Evolutionary conservation across 2,329 filamentous ascomycete species (phyloP).

Genomic region (Gaeumannomyces sp.): DNA sequence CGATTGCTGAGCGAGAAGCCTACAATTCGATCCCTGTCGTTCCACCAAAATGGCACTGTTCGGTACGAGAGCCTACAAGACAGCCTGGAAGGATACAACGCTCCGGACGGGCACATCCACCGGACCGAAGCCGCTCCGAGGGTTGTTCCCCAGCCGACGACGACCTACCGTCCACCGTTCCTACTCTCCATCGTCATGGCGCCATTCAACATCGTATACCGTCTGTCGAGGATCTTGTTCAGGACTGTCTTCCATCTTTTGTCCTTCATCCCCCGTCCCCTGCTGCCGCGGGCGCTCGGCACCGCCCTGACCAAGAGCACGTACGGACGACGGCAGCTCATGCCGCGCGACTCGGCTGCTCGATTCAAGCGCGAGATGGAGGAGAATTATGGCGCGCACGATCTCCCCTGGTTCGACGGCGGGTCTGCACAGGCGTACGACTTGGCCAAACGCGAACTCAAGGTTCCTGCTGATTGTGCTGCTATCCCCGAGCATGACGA

Average conservation of each 20-base stretch:
- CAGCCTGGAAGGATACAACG: constrained; percentile 24
- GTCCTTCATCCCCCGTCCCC: constrained; percentile 67
- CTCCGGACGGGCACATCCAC: background rate
- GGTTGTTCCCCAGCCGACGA: constrained; percentile 71
- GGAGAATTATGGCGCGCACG: constrained; percentile 75
- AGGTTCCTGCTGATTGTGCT: constrained; percentile 86
- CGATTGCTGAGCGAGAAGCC: constrained; percentile 54
- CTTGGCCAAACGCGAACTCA: constrained; percentile 80
- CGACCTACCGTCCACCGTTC: constrained; percentile 65
- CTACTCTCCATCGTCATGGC: constrained; percentile 72
- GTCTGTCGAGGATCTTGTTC: constrained; percentile 61
- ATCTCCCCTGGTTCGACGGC: constrained; percentile 74
- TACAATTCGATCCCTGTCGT: background rate
- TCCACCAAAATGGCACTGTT: constrained; percentile 30
- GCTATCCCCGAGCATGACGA: constrained; percentile 90
- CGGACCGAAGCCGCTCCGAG: constrained; percentile 67
- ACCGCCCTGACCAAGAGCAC: constrained; percentile 55
- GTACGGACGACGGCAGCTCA: constrained; percentile 66
- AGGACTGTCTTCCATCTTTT: constrained; percentile 71
- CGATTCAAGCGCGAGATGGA: constrained; percentile 91
- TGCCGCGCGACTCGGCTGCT: constrained; percentile 80
- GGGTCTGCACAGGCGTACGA: constrained; percentile 92
- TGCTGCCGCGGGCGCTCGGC: constrained; percentile 49
- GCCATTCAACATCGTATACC: constrained; percentile 74
- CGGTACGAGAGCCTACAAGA: constrained; percentile 71